Evolutionary conservation across 1,139 yeast genomes (phyloP).

Genomic region (Zygosaccharomyces sapae): DNA sequence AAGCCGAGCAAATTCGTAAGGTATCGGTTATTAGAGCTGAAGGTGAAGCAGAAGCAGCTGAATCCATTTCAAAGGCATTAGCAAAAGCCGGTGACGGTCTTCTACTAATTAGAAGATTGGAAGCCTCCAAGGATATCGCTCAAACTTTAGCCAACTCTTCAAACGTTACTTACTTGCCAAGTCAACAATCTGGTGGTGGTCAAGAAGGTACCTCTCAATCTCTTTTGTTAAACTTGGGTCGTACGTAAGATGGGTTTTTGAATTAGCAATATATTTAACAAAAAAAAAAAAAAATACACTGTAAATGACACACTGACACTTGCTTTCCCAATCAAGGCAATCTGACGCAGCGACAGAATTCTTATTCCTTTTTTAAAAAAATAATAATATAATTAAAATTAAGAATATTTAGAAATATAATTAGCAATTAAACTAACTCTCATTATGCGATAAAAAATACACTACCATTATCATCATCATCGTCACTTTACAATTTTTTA

Average conservation of each 20-base stretch:
- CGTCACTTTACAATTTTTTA: no score
- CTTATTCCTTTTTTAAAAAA: neutral
- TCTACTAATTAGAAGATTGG: constrained; percentile 88
- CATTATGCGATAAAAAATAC: no score
- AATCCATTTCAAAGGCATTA: constrained; percentile 87
- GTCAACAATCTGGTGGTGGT: constrained; percentile 43
- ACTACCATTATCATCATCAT: no score
- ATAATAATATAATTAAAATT: no score
- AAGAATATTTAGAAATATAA: no score
- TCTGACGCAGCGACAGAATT: neutral
- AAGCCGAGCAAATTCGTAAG: constrained; percentile 95
- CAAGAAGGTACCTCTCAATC: constrained; percentile 40
- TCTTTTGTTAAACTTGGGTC: constrained; percentile 54
- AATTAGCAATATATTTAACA: neutral
- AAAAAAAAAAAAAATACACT: neutral
- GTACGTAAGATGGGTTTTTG: constrained; percentile 34
- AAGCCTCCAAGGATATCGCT: constrained; percentile 95
- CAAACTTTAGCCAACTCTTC: constrained; percentile 75
- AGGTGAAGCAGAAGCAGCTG: constrained; percentile 99
- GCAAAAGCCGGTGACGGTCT: constrained; percentile 95
- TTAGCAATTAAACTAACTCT: no score
- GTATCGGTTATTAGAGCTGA: constrained; percentile 96
- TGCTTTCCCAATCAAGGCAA: neutral
- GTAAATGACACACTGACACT: neutral
- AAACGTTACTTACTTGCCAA: constrained; percentile 89